phyloP scores from a whole-genome alignment of 768 basidiomycete species.

The Tylopilus rubrobrunneus region DNA sequence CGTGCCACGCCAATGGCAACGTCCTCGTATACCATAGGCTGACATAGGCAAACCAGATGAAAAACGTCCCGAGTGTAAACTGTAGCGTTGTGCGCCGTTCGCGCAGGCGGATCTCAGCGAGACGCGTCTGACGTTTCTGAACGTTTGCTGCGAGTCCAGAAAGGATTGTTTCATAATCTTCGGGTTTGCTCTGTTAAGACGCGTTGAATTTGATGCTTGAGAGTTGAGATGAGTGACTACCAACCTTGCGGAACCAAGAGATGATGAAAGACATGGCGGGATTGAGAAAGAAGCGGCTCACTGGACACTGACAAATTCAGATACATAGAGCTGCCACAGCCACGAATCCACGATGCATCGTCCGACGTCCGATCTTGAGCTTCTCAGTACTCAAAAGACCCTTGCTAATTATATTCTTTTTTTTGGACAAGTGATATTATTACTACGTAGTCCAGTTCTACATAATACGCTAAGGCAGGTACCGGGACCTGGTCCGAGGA shows the following conservation, averaged over 20 bases:
- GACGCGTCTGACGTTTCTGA: constrained; percentile 64
- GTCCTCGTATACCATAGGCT: constrained; percentile 67
- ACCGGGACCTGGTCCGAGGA: too few species aligned
- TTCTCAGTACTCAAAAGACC: too few species aligned
- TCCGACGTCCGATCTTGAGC: neutral
- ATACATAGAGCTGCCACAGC: constrained; percentile 16
- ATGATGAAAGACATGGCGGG: constrained; percentile 29
- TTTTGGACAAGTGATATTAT: too few species aligned
- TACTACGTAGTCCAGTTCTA: too few species aligned
- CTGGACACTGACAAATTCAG: constrained; percentile 16
- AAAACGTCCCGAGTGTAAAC: constrained; percentile 74
- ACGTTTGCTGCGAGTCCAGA: constrained; percentile 64
- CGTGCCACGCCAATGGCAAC: constrained; percentile 39
- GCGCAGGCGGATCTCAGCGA: constrained; percentile 81
- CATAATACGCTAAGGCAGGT: too few species aligned
- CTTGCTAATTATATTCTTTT: too few species aligned
- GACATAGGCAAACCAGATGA: constrained; percentile 68
- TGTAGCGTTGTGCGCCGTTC: constrained; percentile 76
- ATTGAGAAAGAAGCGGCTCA: neutral
- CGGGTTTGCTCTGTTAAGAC: constrained; percentile 25
- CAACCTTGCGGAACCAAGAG: constrained; percentile 29
- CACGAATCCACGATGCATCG: constrained; percentile 4
- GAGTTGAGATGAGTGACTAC: neutral
- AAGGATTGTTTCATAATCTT: constrained; percentile 77
- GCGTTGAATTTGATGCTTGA: neutral